phyloP scores from a whole-genome alignment of 2,329 filamentous ascomycete genomes.

The Bipolaris sorokiniana region DNA sequence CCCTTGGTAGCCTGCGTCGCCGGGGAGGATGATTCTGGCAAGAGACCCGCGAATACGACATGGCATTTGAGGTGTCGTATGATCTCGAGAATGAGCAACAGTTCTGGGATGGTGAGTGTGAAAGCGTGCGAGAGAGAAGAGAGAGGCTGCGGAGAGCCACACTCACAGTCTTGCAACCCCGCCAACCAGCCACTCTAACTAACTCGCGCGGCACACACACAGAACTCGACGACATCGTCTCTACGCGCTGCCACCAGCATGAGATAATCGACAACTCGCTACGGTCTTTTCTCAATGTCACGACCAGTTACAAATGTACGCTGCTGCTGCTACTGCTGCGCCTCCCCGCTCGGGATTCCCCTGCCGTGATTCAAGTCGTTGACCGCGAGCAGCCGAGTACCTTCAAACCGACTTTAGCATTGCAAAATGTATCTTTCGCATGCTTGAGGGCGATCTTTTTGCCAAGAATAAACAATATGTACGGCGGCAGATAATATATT shows the following conservation, averaged over 20 bases:
- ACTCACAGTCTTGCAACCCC: constrained; percentile 22
- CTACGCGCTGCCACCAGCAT: constrained; percentile 64
- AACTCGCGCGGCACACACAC: constrained; percentile 44
- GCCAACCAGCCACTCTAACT: constrained; percentile 25
- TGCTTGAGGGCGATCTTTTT: constrained; percentile 80
- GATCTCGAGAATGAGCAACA: constrained; percentile 79
- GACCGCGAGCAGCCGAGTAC: constrained; percentile 64
- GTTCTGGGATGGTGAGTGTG: constrained; percentile 80
- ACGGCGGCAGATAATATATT: constrained; percentile 89
- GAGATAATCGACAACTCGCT: constrained; percentile 82
- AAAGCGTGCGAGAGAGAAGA: constrained; percentile 7
- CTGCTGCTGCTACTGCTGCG: neutral
- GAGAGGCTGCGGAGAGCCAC: constrained; percentile 15
- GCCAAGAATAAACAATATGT: constrained; percentile 80
- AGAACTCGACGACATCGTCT: constrained; percentile 73
- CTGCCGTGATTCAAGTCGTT: constrained; percentile 18
- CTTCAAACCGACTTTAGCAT: constrained; percentile 79
- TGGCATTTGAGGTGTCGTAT: constrained; percentile 72
- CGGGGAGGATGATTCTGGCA: constrained; percentile 47
- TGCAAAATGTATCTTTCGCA: constrained; percentile 76
- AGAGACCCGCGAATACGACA: constrained; percentile 51
- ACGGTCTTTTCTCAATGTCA: constrained; percentile 81
- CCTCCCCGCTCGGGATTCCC: neutral
- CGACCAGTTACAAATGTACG: constrained; percentile 72
- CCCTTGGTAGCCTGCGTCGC: constrained; percentile 28